Conservation (phyloP, 768 basidiomycete genomes). For the Termitomyces eurrhizus region DNA sequence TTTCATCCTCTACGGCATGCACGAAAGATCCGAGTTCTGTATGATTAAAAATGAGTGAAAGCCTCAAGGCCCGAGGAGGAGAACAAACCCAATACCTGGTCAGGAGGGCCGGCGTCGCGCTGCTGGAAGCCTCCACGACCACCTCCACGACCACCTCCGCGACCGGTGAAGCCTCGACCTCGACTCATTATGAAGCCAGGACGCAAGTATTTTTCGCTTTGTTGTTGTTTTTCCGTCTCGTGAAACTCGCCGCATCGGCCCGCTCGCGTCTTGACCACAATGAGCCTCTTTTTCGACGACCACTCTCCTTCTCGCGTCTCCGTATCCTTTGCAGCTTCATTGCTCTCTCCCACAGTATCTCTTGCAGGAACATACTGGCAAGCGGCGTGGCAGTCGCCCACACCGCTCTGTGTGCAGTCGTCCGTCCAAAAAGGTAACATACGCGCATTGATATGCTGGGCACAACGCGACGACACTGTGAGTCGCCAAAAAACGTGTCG, state of each 20-base stretch:
- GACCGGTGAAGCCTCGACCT: conserved; percentile 42
- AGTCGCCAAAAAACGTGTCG: conserved; percentile 10
- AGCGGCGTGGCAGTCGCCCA: conserved; percentile 10
- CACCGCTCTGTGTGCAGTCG: conserved; percentile 15
- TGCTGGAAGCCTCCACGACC: conserved; percentile 71
- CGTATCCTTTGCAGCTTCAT: conserved; percentile 22
- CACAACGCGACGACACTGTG: conserved; percentile 35
- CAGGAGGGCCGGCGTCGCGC: conserved; percentile 75
- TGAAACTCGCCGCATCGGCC: conserved; percentile 5
- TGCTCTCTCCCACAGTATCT: conserved; percentile 21
- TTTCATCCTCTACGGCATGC: conserved; percentile 97
- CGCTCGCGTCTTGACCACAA: conserved; percentile 12
- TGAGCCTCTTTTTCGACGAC: conserved; percentile 28
- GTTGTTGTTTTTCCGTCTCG: conserved; percentile 9
- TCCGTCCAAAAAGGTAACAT: conserved; percentile 7
- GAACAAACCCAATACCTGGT: conserved; percentile 64
- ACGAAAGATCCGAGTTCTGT: conserved; percentile 89
- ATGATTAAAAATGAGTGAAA: conserved; percentile 1
- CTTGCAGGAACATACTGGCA: conserved; percentile 31
- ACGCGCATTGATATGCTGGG: conserved; percentile 28
- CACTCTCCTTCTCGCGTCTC: conserved; percentile 18
- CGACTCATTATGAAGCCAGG: conserved; percentile 11
- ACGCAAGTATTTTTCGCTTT: conserved; percentile 13
- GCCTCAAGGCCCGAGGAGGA: neutral
- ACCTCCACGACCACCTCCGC: conserved; percentile 60